Conservation (phyloP, 2,329 filamentous ascomycete species). For the Microdochium paspali region DNA sequence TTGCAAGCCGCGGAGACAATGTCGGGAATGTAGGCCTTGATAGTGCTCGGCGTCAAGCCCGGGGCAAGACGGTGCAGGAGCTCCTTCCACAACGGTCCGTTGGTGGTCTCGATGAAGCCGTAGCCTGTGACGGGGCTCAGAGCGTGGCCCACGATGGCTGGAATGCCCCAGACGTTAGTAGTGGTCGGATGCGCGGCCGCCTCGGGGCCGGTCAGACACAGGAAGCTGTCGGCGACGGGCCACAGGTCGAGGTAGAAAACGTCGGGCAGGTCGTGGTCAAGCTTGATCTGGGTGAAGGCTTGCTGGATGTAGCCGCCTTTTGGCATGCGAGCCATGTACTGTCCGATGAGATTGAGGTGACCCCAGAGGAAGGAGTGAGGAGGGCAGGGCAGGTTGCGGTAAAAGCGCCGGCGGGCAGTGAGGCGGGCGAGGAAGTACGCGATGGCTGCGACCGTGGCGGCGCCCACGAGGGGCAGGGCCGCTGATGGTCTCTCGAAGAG, state of each 20-base stretch:
- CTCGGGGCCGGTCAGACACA: neutral
- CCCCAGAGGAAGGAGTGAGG: constrained; percentile 4
- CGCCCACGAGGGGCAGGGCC: neutral
- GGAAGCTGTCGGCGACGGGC: neutral
- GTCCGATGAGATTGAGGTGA: constrained; percentile 3
- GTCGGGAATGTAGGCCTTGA: neutral
- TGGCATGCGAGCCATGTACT: constrained; percentile 2
- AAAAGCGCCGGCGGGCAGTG: constrained; percentile 3
- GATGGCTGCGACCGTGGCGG: neutral
- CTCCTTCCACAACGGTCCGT: neutral
- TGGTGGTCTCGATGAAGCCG: neutral
- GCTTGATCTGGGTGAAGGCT: constrained; percentile 3
- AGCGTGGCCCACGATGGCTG: neutral
- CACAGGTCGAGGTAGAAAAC: constrained; percentile 6
- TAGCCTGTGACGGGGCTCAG: neutral
- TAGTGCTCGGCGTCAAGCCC: neutral
- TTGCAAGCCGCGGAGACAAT: neutral
- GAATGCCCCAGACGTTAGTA: neutral
- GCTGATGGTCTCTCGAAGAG: neutral
- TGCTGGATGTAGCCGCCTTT: constrained; percentile 1
- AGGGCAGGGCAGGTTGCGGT: constrained; percentile 2
- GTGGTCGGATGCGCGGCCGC: neutral
- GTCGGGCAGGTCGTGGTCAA: constrained; percentile 4
- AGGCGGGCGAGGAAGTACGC: neutral
- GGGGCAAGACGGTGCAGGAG: neutral